Evolutionary conservation across 2,329 filamentous ascomycete genomes (phyloP).

Genomic region (Fusarium udum): DNA sequence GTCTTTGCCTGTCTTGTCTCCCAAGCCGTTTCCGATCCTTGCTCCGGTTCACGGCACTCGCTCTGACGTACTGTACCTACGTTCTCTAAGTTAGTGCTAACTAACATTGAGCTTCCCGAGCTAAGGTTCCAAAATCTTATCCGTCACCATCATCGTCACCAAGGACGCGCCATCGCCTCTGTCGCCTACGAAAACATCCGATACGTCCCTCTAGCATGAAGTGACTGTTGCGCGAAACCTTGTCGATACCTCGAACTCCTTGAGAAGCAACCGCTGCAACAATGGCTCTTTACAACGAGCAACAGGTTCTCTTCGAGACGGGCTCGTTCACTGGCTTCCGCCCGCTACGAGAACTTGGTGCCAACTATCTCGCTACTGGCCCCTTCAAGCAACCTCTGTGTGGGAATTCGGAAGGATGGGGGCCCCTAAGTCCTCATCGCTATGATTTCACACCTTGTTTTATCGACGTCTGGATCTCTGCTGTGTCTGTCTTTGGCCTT

Average conservation of each 20-base stretch:
- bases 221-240: conserved; percentile 60
- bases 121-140: conserved; percentile 16
- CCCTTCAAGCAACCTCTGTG: conserved; percentile 77
- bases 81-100: background rate
- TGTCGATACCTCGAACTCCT: background rate
- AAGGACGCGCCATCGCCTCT: conserved; percentile 27
- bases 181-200: conserved; percentile 2
- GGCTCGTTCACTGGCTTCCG: conserved; percentile 71
- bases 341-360: conserved; percentile 60
- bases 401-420: conserved; percentile 93
- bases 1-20: background rate
- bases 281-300: conserved; percentile 49
- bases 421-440: conserved; percentile 83
- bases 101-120: conserved; percentile 25
- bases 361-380: conserved; percentile 68
- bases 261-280: conserved; percentile 20
- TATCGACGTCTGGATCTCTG: conserved; percentile 86
- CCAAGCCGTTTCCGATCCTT: conserved; percentile 13
- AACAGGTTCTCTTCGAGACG: conserved; percentile 62
- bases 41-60: conserved; percentile 8
- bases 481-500: conserved; percentile 81
- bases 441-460: conserved; percentile 99
- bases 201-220: conserved; percentile 39
- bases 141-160: conserved; percentile 1
- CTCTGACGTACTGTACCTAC: conserved; percentile 27